Evolutionary conservation across 768 basidiomycete genomes (phyloP), one percentile per base, ranked within the genome.

Genomic region (Boletus subparvulus): DNA sequence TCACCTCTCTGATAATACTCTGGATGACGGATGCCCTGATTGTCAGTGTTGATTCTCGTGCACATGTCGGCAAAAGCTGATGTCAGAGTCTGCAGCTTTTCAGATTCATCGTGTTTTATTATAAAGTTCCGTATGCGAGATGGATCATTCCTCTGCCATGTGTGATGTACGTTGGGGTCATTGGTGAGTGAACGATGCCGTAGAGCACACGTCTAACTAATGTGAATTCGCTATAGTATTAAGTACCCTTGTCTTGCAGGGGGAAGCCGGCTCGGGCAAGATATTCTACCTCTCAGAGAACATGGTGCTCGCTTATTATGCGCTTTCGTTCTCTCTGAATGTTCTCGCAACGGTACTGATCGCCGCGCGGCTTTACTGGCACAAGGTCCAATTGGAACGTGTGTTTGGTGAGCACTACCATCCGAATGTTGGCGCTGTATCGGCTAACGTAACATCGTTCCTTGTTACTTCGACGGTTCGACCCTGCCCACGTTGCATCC

Each of bases 21-120:
- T 69, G 69, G 68, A 60, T 69, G 69, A 65, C 69, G 49, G 70
- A 69, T 45, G 65, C 55, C 5, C 37, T 69, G 33, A 70, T 70
- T 12, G 68, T 72, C 9, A 52, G 68, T 65, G 9, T 42, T 11
- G 2, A 21, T 35, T 57, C 16, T 55, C 9, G 12, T 40, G 4
- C 35, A 40, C 7, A 3, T 19, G 35, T 41, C 7, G 6, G 8
- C 8, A 26, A 13, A 24, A 21, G 14, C 46, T 70, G 32, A 62
- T 36, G 14, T 32, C 9, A 10, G 2, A 3, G 2, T 32, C 7
- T 43, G 8, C 24, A 68, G 67, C 56, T 69, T 33, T 68, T 47
- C 43, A 63, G 67, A 26, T 70, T 70, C 47, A 47, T 69, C 30
- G 10, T 63, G 41, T 63, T 69, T 26, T 69, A 69, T 52, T 46